phyloP scores from a whole-genome alignment of 1,284 basidiomycete species.

The Tilletiaria anomala region DNA sequence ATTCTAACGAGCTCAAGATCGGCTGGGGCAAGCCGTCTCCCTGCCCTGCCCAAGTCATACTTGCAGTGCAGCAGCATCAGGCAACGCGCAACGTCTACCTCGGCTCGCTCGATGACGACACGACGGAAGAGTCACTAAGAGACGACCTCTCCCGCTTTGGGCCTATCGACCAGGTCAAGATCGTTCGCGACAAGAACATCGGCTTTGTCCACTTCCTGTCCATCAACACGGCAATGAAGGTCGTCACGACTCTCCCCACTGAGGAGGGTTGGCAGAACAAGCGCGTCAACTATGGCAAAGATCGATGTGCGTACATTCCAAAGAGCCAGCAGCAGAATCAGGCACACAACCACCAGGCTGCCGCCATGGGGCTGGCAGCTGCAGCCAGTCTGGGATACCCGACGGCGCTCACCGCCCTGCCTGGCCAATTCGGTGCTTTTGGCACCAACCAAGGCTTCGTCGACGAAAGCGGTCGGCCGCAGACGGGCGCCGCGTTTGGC shows the following conservation, averaged over 20 bases:
- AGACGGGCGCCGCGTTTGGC: conserved; percentile 15
- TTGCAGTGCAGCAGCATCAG: conserved; percentile 36
- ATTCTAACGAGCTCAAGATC: conserved; percentile 37
- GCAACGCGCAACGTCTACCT: conserved; percentile 36
- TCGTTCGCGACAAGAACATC: conserved; percentile 37
- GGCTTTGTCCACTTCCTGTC: conserved; percentile 37
- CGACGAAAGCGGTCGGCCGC: conserved; percentile 12
- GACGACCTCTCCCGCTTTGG: conserved; percentile 32
- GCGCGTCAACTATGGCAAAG: conserved; percentile 36
- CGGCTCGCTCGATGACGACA: conserved; percentile 29
- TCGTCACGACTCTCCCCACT: conserved; percentile 26
- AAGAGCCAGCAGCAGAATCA: conserved; percentile 39
- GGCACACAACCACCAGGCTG: conserved; percentile 37
- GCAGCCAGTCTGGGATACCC: conserved; percentile 37
- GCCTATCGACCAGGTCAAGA: conserved; percentile 39
- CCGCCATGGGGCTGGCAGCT: conserved; percentile 36
- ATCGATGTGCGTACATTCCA: conserved; percentile 37
- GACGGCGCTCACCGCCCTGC: conserved; percentile 11
- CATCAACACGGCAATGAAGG: conserved; percentile 36
- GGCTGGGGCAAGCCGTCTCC: conserved; percentile 38
- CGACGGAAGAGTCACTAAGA: conserved; percentile 27
- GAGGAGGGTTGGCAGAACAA: conserved; percentile 31
- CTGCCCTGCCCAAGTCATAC: conserved; percentile 25
- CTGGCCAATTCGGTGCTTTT: conserved; percentile 3
- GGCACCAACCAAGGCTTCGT: conserved; percentile 4